Percentiles rank a stretch among this genome's conserved stretches.
Conservation (phyloP, 768 basidiomycete species). For the Panaeolus cyanescens region DNA sequence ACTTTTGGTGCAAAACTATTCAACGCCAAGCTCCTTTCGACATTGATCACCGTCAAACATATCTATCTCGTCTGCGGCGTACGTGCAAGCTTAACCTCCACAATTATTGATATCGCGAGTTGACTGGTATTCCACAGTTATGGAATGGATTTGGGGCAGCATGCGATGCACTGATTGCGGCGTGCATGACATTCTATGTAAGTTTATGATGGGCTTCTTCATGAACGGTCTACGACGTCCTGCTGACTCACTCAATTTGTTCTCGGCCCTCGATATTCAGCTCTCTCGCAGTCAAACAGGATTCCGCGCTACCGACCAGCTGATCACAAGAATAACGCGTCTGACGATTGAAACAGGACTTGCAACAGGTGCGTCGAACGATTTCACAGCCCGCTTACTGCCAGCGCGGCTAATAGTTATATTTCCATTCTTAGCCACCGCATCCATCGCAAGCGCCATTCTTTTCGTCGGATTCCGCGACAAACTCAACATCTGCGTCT, state of each 20-base stretch:
- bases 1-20: conserved; percentile 22
- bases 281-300: conserved; percentile 24
- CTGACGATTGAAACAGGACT: conserved; percentile 37
- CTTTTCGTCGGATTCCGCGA: conserved; percentile 28
- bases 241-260: not conserved
- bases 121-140: conserved; percentile 15
- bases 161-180: conserved; percentile 32
- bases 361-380: conserved; percentile 24
- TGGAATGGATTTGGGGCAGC: conserved; percentile 35
- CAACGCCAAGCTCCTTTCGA: conserved; percentile 16
- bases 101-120: not conserved
- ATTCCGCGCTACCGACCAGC: conserved; percentile 23
- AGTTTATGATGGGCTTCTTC: conserved; percentile 2
- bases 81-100: conserved; percentile 8
- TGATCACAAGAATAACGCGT: conserved; percentile 30
- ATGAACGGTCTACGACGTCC: not conserved
- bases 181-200: conserved; percentile 32
- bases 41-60: conserved; percentile 16
- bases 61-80: conserved; percentile 28
- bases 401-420: not conserved
- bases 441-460: conserved; percentile 28
- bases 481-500: conserved; percentile 25
- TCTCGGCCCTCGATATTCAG: conserved; percentile 4
- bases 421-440: conserved; percentile 21
- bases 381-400: not conserved